Evolutionary conservation across 1,284 basidiomycete genomes (phyloP).

Genomic region (Ustilago hordei): DNA sequence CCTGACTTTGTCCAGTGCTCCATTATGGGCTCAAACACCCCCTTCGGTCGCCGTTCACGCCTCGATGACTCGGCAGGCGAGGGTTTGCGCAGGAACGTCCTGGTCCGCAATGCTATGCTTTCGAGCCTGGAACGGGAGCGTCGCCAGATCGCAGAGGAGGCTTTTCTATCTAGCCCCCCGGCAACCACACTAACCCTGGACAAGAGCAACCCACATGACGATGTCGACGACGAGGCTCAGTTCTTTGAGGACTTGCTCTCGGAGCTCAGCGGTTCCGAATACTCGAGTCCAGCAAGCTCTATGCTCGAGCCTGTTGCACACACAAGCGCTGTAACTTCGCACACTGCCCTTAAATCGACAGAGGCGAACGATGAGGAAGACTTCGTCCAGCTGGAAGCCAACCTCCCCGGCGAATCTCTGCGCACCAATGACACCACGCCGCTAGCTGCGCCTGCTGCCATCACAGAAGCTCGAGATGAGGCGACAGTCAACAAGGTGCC

Average conservation of each 20-base stretch:
- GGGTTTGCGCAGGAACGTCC: constrained; percentile 47
- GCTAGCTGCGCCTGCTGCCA: not conserved
- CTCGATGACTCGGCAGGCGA: constrained; percentile 54
- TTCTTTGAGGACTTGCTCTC: constrained; percentile 51
- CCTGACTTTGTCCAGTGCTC: constrained; percentile 24
- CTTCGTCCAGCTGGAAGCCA: constrained; percentile 35
- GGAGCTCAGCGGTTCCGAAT: constrained; percentile 35
- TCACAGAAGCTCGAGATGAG: not conserved
- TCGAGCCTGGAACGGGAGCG: constrained; percentile 51
- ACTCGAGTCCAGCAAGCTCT: not conserved
- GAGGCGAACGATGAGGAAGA: constrained; percentile 24
- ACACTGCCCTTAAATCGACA: not conserved
- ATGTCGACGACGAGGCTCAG: constrained; percentile 37
- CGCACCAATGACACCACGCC: not conserved
- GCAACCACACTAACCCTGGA: not conserved
- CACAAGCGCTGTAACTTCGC: not conserved
- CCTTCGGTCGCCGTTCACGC: constrained; percentile 27
- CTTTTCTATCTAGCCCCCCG: not conserved
- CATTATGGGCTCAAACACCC: constrained; percentile 13
- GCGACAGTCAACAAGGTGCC: not conserved
- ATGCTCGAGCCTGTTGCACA: not conserved
- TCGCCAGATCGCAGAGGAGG: constrained; percentile 26
- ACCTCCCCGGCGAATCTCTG: not conserved
- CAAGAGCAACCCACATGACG: not conserved
- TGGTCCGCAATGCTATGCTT: constrained; percentile 54